Evolutionary conservation across 73 alveolate genomes (phyloP).

Genomic region (Paramecium bursaria): DNA sequence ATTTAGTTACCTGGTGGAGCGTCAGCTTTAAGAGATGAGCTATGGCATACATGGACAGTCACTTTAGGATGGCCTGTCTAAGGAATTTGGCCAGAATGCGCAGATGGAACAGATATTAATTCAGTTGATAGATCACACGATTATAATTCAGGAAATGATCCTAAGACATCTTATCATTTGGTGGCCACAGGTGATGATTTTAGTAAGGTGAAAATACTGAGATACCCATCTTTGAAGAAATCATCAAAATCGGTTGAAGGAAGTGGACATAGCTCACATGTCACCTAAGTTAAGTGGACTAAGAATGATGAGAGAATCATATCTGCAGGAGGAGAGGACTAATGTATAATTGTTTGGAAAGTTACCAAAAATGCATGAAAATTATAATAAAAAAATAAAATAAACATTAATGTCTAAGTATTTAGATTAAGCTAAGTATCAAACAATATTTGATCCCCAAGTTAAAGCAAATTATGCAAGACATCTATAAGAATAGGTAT

Average conservation of each 20-base stretch:
- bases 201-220: conserved; percentile 89
- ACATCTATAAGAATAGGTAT: no score
- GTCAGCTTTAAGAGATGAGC: conserved; percentile 77
- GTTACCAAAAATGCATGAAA: conserved; percentile 54
- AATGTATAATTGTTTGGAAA: conserved; percentile 94
- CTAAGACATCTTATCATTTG: conserved; percentile 71
- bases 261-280: conserved; percentile 88
- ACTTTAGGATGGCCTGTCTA: conserved; percentile 96
- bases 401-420: no score
- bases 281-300: conserved; percentile 90
- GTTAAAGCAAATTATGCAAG: no score
- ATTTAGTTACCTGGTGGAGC: conserved; percentile 82
- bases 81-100: conserved; percentile 95
- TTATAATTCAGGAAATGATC: conserved; percentile 65
- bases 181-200: conserved; percentile 95
- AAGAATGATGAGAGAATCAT: conserved; percentile 82
- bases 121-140: conserved; percentile 87
- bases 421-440: no score
- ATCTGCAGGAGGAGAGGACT: conserved; percentile 97
- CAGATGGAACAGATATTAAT: conserved; percentile 91
- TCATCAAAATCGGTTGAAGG: conserved; percentile 81
- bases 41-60: conserved; percentile 93
- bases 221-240: conserved; percentile 87
- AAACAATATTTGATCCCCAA: no score
- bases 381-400: no score